Evolutionary conservation across 306 rosid species (phyloP).

Genomic region (Inga oerstediana): DNA sequence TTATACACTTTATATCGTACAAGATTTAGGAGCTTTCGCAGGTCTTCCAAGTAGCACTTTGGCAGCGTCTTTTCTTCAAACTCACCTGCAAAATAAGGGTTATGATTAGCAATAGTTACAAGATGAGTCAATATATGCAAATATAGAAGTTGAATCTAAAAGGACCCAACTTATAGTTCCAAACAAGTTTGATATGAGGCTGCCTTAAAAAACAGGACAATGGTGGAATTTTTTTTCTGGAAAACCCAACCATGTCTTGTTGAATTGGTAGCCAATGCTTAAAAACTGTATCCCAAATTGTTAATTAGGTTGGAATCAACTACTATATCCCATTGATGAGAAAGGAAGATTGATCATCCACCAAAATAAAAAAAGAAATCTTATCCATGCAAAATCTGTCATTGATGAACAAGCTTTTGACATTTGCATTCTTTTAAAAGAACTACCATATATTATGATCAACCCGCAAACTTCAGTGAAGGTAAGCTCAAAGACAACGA

Average conservation of each 20-base stretch:
- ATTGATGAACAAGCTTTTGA: neutral
- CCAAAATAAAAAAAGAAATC: neutral
- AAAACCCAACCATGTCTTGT: neutral
- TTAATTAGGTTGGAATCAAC: neutral
- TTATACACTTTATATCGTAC: neutral
- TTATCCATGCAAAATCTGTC: neutral
- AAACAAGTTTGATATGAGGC: neutral
- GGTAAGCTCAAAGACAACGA: neutral
- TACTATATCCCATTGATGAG: neutral
- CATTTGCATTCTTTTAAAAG: neutral
- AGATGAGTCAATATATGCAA: slow-evolving; percentile 1
- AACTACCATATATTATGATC: neutral
- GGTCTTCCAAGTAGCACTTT: slow-evolving; percentile 39
- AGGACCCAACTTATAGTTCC: neutral
- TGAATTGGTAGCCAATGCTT: neutral
- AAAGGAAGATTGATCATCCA: neutral
- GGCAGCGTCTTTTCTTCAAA: slow-evolving; percentile 46
- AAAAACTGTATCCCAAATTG: neutral
- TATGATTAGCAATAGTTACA: neutral
- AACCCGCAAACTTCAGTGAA: neutral
- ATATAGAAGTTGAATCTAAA: neutral
- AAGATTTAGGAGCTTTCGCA: slow-evolving; percentile 42
- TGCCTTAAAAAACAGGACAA: neutral
- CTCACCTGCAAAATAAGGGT: slow-evolving; percentile 46
- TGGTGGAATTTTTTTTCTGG: neutral